These are phyloP conservation scores for Phytopythium ostracodes DNA, from an alignment of 352 stramenopile species.

Conservation along the genomic window DNA sequence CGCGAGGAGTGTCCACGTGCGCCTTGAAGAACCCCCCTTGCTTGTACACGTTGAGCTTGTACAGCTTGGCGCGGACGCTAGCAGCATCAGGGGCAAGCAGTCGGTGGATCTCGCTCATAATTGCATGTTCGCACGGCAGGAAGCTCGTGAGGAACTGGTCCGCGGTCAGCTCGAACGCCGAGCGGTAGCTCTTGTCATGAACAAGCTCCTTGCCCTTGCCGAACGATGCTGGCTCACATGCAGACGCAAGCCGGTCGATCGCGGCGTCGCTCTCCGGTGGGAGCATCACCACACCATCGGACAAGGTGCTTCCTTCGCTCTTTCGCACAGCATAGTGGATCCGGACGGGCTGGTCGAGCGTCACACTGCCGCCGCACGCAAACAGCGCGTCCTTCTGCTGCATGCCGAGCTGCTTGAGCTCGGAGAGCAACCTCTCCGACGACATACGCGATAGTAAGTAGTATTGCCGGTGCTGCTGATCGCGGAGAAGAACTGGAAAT, in stretches of 20 bases:
- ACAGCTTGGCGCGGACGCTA: not conserved
- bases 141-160: not conserved
- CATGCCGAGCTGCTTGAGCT: not conserved
- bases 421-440: not conserved
- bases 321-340: not conserved
- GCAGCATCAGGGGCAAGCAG: not conserved
- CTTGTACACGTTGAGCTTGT: slow-evolving; percentile 4
- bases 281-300: not conserved
- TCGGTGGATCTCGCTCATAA: not conserved
- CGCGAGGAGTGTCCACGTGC: slow-evolving; percentile 1
- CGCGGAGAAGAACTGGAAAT: no score
- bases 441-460: not conserved
- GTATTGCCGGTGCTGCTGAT: no score
- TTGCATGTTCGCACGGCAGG: not conserved
- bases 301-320: no score
- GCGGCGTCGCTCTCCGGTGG: not conserved
- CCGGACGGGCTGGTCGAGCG: not conserved
- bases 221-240: not conserved
- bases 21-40: slow-evolving; percentile 2
- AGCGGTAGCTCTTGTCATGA: not conserved
- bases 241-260: not conserved
- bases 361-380: not conserved
- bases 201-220: slow-evolving; percentile 1
- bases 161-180: not conserved
- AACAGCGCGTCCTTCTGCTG: slow-evolving; percentile 1